Evolutionary conservation across 2,329 filamentous ascomycete genomes (phyloP).

Genomic region (Pseudopyricularia cyperi): DNA sequence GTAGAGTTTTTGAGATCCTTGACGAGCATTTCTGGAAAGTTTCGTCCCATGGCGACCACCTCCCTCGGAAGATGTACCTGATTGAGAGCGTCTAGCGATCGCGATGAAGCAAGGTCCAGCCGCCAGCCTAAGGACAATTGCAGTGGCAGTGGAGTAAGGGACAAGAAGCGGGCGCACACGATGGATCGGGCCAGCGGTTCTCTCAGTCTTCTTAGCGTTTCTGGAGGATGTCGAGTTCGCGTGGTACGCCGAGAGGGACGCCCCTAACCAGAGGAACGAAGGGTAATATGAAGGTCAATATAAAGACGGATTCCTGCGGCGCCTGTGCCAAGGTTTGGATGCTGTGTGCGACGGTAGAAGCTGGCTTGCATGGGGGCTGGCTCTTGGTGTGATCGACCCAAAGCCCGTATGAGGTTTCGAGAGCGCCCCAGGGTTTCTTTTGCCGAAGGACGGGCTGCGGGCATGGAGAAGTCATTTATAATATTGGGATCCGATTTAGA

Average conservation of each 20-base stretch:
- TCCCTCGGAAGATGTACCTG: not conserved
- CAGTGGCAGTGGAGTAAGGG: not conserved
- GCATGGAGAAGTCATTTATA: not conserved
- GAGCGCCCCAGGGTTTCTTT: not conserved
- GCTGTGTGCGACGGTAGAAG: not conserved
- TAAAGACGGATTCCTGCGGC: conserved; percentile 3
- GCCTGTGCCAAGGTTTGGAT: not conserved
- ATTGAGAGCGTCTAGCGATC: too few species aligned
- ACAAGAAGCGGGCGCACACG: not conserved
- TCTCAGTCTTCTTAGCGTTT: not conserved
- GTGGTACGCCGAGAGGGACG: not conserved
- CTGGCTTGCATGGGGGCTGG: not conserved
- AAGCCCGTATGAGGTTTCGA: not conserved
- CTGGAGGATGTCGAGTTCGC: not conserved
- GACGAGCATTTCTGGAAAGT: conserved; percentile 42
- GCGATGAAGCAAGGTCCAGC: not conserved
- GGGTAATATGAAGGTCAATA: conserved; percentile 1
- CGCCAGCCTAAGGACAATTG: not conserved
- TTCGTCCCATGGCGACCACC: conserved; percentile 21
- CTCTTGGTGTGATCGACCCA: not conserved
- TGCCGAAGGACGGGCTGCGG: not conserved
- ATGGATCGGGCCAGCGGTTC: not conserved
- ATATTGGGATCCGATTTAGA: not conserved
- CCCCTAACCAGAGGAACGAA: not conserved
- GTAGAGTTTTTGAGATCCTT: conserved; percentile 37